Evolutionary conservation across 2,329 filamentous ascomycete genomes (phyloP).

Genomic region (Pyricularia sp.): DNA sequence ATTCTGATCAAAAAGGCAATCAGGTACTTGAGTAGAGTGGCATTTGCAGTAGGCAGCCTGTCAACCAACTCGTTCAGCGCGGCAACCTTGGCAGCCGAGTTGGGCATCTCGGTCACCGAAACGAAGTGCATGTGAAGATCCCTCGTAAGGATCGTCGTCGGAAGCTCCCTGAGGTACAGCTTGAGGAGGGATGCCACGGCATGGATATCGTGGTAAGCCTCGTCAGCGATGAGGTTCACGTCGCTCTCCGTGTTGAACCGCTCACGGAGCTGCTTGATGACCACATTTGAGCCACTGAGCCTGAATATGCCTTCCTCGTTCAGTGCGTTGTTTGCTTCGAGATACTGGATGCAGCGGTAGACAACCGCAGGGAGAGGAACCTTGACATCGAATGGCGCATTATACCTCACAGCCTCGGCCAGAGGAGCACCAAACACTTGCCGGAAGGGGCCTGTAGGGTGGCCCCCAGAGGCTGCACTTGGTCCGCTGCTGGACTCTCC

Average conservation of each 20-base stretch:
- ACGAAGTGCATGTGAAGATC: constrained; percentile 88
- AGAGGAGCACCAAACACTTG: constrained; percentile 80
- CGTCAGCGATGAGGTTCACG: constrained; percentile 73
- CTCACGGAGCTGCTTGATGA: constrained; percentile 84
- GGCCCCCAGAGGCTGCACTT: constrained; percentile 27
- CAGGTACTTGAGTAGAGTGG: constrained; percentile 72
- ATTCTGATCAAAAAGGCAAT: constrained; percentile 86
- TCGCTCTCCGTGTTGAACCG: constrained; percentile 92
- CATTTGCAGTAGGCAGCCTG: constrained; percentile 70
- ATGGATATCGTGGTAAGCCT: constrained; percentile 88
- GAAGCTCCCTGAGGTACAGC: constrained; percentile 85
- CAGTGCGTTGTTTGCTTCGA: constrained; percentile 72
- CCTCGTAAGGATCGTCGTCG: constrained; percentile 80
- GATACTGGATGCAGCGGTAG: constrained; percentile 89
- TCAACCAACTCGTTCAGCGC: constrained; percentile 72
- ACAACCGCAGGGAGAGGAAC: constrained; percentile 83
- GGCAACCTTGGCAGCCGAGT: constrained; percentile 65
- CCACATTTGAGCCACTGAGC: constrained; percentile 89
- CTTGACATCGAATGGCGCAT: constrained; percentile 61
- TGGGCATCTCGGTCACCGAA: constrained; percentile 68
- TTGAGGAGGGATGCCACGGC: constrained; percentile 92
- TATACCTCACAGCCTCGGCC: constrained; percentile 76
- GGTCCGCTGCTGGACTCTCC: constrained; percentile 32
- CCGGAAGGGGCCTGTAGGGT: constrained; percentile 39
- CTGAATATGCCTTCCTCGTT: constrained; percentile 94